Evolutionary conservation across 2,329 filamentous ascomycete genomes (phyloP), one percentile per base, ranked within the genome.

Genomic region (Elsinoe batatas): DNA sequence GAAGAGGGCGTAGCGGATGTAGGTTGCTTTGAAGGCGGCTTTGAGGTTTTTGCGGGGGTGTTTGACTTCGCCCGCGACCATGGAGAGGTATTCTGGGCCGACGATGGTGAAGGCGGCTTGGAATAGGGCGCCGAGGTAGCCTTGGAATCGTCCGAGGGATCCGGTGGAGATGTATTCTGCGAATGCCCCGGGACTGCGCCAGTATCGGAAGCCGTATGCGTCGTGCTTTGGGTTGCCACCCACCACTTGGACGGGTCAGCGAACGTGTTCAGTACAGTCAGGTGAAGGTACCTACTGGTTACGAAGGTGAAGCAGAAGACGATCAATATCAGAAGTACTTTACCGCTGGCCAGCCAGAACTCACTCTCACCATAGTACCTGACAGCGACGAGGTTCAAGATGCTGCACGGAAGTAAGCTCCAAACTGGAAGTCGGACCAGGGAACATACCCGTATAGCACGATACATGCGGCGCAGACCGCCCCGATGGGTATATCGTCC

Each of bases 281-380:
- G 7, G 26, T 7, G 5, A 2, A 7, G 26, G 26, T 30, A 30
- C 26, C 26, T 30, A 30, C 26, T 69, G 13, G 65, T 68, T 18
- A 69, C 55, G 53, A 69, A 68, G 50, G 66, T 67, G 59, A 68
- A 75, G 61, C 60, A 59, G 64, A 74, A 72, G 13, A 76, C 64
- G 40, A 71, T 69, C 53, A 74, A 61, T 62, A 76, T 75, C 57
- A 76, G 59, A 35, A 76, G 55, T 55, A 76, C 71, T 59, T 76
- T 76, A 61, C 71, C 71, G 37, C 70, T 71, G 2, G 79, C 78
- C 2, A 83, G 72, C 78, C 78, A 83, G 57, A 69, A 69, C 53
- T 70, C 68, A 35, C 64, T 67, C 58, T 75, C 72, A 18, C 74
- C 74, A 54, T 72, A 76, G 1, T 68, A 70, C 32, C 69, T 65